Evolutionary conservation across 2,329 filamentous ascomycete genomes (phyloP), one percentile per base, ranked within the genome.

Genomic region (Fusarium tjaetaba): DNA sequence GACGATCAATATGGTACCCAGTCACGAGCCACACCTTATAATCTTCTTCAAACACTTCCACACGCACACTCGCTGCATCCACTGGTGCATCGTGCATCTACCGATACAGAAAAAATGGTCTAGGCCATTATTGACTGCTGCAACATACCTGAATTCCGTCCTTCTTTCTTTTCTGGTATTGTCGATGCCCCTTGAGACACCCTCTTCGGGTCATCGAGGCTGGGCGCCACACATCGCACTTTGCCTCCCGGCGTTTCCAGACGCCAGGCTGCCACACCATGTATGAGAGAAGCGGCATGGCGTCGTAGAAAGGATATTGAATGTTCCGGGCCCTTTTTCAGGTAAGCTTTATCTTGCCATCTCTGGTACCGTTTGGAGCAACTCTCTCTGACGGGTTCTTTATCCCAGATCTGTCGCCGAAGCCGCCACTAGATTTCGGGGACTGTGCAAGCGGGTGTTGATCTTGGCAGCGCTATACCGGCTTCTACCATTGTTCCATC

Each of bases 181-280:
- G 28, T 64, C 49, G 43, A 70, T 61, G 42, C 48, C 41, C 38
- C 57, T 52, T 51, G 49, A 62, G 68, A 52, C 57, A 58, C 60
- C 59, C 46, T 62, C 52, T 66, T 65, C 24, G 66, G 56, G 55
- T 46, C 51, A 68, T 73, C 59, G 68, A 73, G 62, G 58, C 71
- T 73, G 66, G 67, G 42, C 71, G 71, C 67, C 71, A 73, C 71
- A 57, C 58, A 71, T 68, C 60, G 58, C 71, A 70, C 63, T 75
- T 77, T 68, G 74, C 70, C 64, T 73, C 67, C 46, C 28, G 58
- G 74, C 70, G 70, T 64, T 71, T 71, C 67, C 62, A 64, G 67
- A 77, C 61, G 38, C 61, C 62, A 59, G 63, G 57, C 49, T 62
- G 49, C 70, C 71, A 71, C 66, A 65, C 65, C 63, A 41, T 73